phyloP scores from a whole-genome alignment of 2,329 filamentous ascomycete genomes.

The Beauveria scarabaeidicola region DNA sequence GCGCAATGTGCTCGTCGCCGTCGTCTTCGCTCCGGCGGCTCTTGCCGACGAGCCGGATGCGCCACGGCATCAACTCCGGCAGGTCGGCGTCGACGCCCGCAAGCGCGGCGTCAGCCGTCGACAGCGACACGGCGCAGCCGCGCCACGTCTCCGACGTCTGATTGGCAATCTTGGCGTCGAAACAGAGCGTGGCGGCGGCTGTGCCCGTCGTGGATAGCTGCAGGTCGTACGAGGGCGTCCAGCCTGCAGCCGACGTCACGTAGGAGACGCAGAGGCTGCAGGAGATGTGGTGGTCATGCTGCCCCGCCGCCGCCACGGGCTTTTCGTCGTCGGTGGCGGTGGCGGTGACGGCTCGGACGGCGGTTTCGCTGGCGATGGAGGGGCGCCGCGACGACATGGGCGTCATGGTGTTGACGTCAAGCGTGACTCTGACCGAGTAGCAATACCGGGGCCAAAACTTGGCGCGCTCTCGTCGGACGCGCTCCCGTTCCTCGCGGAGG shows the following conservation, averaged over 20 bases:
- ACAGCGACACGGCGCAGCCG: slow-evolving; percentile 51
- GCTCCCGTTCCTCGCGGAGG: slow-evolving; percentile 32
- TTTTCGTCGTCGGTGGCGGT: too few relatives aligned
- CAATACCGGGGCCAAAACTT: slow-evolving; percentile 41
- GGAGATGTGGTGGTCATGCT: slow-evolving; percentile 22
- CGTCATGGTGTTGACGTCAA: slow-evolving; percentile 36
- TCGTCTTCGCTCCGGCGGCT: background rate
- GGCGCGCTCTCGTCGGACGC: slow-evolving; percentile 34
- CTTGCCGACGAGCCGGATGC: slow-evolving; percentile 33
- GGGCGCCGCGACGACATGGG: slow-evolving; percentile 29
- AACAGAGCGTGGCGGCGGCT: slow-evolving; percentile 45
- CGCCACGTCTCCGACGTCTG: slow-evolving; percentile 55
- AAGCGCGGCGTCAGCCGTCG: slow-evolving; percentile 54
- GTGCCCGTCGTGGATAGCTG: slow-evolving; percentile 45
- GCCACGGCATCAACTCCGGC: slow-evolving; percentile 49
- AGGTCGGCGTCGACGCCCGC: slow-evolving; percentile 46
- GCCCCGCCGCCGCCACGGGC: slow-evolving; percentile 22
- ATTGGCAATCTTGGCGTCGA: slow-evolving; percentile 56
- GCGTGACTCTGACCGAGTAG: slow-evolving; percentile 39
- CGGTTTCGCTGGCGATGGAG: slow-evolving; percentile 16
- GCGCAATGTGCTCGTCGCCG: slow-evolving; percentile 20
- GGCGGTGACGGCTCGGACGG: too few relatives aligned
- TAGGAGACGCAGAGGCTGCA: slow-evolving; percentile 50
- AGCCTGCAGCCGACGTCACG: slow-evolving; percentile 48
- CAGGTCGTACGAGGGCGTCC: slow-evolving; percentile 55